Percentiles rank a stretch among this genome's conserved stretches.
These are phyloP conservation scores for Colletotrichum karsti DNA, from an alignment of 2,329 filamentous ascomycete genomes.

Conservation along the genomic window DNA sequence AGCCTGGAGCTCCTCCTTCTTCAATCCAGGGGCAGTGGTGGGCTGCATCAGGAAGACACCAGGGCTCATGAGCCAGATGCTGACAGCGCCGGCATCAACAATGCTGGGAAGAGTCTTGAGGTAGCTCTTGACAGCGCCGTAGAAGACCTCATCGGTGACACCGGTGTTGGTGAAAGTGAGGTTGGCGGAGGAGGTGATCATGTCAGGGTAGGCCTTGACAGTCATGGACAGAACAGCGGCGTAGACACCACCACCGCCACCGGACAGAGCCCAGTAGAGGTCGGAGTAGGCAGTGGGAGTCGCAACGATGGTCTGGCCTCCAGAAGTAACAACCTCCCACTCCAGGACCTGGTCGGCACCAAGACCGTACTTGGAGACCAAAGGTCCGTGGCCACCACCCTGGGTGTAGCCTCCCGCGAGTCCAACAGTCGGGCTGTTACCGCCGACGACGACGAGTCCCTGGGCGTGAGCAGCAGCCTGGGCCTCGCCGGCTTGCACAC, in stretches of 20 bases:
- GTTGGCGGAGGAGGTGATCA: slow-evolving; percentile 50
- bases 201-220: slow-evolving; percentile 36
- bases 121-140: slow-evolving; percentile 28
- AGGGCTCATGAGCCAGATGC: slow-evolving; percentile 16
- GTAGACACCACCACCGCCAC: slow-evolving; percentile 61
- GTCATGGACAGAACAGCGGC: slow-evolving; percentile 61
- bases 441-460: slow-evolving; percentile 53
- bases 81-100: slow-evolving; percentile 22
- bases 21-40: slow-evolving; percentile 53
- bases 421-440: slow-evolving; percentile 59
- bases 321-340: slow-evolving; percentile 56
- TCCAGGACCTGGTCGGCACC: slow-evolving; percentile 61
- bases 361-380: slow-evolving; percentile 56
- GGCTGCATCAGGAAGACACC: slow-evolving; percentile 22
- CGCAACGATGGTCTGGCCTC: slow-evolving; percentile 51
- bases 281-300: slow-evolving; percentile 52
- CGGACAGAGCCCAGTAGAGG: slow-evolving; percentile 64
- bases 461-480: slow-evolving; percentile 44
- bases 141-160: slow-evolving; percentile 33
- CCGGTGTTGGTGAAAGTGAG: slow-evolving; percentile 45
- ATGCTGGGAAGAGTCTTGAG: slow-evolving; percentile 10
- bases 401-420: slow-evolving; percentile 62
- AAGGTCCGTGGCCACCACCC: slow-evolving; percentile 61
- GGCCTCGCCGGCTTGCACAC: slow-evolving; percentile 54
- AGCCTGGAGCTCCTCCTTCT: slow-evolving; percentile 44